Conservation (phyloP, 1,284 basidiomycete species). For the Rhodotorula glutinis region DNA sequence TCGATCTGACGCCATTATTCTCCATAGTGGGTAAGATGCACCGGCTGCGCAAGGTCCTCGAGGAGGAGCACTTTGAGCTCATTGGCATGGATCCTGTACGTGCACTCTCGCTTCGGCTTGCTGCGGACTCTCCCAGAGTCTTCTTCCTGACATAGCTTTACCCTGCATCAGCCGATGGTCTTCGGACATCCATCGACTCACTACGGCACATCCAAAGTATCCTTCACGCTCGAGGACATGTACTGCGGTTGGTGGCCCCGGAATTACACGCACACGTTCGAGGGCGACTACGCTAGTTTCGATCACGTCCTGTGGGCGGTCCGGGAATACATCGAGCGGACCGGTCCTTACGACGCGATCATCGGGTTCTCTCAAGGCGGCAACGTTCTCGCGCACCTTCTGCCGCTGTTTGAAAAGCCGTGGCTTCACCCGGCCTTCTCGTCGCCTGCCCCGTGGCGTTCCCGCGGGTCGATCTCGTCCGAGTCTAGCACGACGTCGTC, state of each 20-base stretch:
- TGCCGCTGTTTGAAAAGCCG: conserved; percentile 1
- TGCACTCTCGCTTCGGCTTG: not conserved
- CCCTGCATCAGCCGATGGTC: conserved; percentile 1
- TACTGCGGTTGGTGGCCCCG: conserved; percentile 1
- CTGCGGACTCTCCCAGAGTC: not conserved
- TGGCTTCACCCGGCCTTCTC: conserved; percentile 4
- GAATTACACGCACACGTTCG: not conserved
- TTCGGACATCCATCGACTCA: not conserved
- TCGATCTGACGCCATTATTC: not conserved
- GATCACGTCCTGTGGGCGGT: not conserved
- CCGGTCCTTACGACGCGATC: not conserved
- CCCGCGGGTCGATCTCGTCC: not conserved
- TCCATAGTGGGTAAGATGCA: conserved; percentile 2
- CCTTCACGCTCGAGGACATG: not conserved
- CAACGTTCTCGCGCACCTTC: conserved; percentile 1
- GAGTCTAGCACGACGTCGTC: not conserved
- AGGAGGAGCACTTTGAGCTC: not conserved
- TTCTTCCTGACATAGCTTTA: too few relatives aligned
- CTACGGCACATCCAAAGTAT: not conserved
- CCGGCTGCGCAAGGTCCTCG: not conserved
- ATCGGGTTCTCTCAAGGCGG: conserved; percentile 4
- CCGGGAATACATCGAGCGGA: not conserved
- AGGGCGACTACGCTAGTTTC: not conserved
- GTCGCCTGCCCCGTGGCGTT: not conserved
- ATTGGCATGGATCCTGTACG: not conserved